Evolutionary conservation across 139 green algal genomes (phyloP), one percentile per base, ranked within the genome.

Genomic region (Volvox reticuliferus): DNA sequence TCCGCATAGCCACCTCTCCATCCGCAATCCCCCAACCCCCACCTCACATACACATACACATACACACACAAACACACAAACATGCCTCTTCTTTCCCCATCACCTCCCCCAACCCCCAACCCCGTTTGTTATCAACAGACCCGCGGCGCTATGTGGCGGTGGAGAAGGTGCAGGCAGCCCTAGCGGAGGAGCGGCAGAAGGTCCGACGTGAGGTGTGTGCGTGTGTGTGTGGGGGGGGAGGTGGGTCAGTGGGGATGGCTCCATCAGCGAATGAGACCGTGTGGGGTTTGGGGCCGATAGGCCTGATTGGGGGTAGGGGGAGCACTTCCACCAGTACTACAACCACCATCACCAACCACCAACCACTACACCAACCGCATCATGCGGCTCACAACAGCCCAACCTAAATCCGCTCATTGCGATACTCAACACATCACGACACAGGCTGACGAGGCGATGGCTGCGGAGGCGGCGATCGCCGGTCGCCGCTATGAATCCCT

Each of bases 401-500:
- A 9, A 5, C 44, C 44, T 55, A 55, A 55, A 5, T 55, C 44
- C n/a, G n/a, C n/a, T n/a, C n/a, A n/a, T n/a, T n/a, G n/a, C n/a
- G n/a, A n/a, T n/a, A n/a, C n/a, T n/a, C n/a, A n/a, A n/a, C n/a
- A n/a, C n/a, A n/a, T n/a, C n/a, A n/a, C n/a, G n/a, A 55, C 65
- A 30, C 71, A 90, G 86, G 73, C 86, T 14, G 86, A 90, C 9
- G 86, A 83, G 50, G 86, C 71, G n/a, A 50, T 90, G 12, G 86
- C 71, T 1, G 16, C 85, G 9, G 85, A 69, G 2, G 17, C 85
- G 13, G 65, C 83, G 0, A 36, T 67, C 33, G 82, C 82, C 33
- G 44, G 26, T 14, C 18, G 17, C 17, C 86, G 86, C n/a, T 83
- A 83, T n/a, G 71, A 90, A 75, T 69, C 86, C 2, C 50, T 90